Percentiles rank a stretch among this genome's conserved stretches.
Conservation (phyloP, 2,329 filamentous ascomycete genomes). For the Colletotrichum gloeosporioides region DNA sequence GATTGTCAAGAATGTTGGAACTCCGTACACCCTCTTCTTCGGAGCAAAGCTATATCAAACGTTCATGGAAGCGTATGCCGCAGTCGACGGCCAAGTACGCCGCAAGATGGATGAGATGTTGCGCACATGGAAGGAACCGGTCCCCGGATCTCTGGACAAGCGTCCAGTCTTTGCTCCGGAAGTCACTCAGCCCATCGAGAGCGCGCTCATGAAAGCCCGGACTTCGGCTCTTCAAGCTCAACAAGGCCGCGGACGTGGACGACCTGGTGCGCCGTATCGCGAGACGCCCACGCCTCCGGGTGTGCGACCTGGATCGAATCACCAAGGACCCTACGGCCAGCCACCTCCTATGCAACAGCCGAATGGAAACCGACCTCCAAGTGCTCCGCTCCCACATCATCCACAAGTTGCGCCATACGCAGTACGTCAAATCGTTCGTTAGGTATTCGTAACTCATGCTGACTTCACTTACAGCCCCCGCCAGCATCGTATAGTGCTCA, state of each 20-base stretch:
- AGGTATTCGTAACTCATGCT: background rate
- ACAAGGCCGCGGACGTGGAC: conserved; percentile 41
- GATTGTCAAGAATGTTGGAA: conserved; percentile 98
- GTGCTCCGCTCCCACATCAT: conserved; percentile 19
- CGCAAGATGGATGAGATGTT: conserved; percentile 97
- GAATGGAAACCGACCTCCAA: conserved; percentile 31
- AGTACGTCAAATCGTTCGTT: background rate
- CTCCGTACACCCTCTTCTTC: conserved; percentile 95
- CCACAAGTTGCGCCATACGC: conserved; percentile 13
- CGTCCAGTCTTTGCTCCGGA: conserved; percentile 90
- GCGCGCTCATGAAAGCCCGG: conserved; percentile 84
- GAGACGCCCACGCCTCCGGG: conserved; percentile 78
- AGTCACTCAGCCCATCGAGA: conserved; percentile 89
- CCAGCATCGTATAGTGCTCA: conserved; percentile 40
- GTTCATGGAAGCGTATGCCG: conserved; percentile 95
- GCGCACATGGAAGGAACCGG: conserved; percentile 96
- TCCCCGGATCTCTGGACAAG: conserved; percentile 91
- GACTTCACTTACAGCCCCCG: conserved; percentile 34
- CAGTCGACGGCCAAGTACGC: conserved; percentile 82
- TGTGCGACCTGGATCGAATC: conserved; percentile 39
- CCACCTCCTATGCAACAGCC: conserved; percentile 40
- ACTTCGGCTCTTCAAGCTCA: conserved; percentile 58
- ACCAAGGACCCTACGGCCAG: conserved; percentile 35
- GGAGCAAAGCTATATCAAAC: conserved; percentile 90
- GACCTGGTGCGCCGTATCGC: conserved; percentile 60